Evolutionary conservation across 495 filamentous ascomycete species (phyloP).

Genomic region (Hypomontagnella submonticulosa): DNA sequence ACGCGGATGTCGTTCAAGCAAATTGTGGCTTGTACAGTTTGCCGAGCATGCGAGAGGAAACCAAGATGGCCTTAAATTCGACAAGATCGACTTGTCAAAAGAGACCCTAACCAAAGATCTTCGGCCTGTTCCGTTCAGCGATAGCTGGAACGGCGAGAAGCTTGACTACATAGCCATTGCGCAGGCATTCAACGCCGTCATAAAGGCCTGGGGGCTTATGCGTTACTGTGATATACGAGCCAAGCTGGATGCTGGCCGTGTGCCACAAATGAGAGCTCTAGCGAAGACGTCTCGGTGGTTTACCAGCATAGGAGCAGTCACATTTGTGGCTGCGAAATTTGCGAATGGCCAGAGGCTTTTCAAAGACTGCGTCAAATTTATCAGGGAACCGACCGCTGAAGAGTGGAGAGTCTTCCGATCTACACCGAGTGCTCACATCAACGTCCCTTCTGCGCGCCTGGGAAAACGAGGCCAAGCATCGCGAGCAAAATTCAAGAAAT

Average conservation of each 20-base stretch:
- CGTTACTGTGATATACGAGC: constrained; percentile 70
- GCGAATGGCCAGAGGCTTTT: constrained; percentile 56
- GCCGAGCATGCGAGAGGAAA: constrained; percentile 48
- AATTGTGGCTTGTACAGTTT: constrained; percentile 64
- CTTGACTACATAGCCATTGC: constrained; percentile 63
- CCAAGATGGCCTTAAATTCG: constrained; percentile 40
- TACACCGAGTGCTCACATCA: constrained; percentile 45
- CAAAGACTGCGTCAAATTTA: constrained; percentile 74
- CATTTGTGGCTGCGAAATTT: constrained; percentile 71
- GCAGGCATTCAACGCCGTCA: constrained; percentile 58
- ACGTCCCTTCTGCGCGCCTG: constrained; percentile 44
- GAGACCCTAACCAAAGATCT: constrained; percentile 53
- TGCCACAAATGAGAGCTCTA: constrained; percentile 73
- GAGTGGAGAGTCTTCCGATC: constrained; percentile 68
- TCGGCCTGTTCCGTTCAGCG: constrained; percentile 58
- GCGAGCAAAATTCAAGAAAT: constrained; percentile 47
- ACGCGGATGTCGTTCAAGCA: constrained; percentile 73
- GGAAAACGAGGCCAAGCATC: constrained; percentile 49
- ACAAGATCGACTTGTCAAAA: constrained; percentile 48
- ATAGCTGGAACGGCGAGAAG: constrained; percentile 62
- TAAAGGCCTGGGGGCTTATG: constrained; percentile 60
- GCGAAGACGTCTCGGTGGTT: constrained; percentile 75
- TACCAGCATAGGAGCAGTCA: constrained; percentile 73
- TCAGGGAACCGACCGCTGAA: constrained; percentile 74
- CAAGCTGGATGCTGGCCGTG: constrained; percentile 66